Conservation (phyloP, 1,139 yeast species). For the Lizanozyma gosingica region DNA sequence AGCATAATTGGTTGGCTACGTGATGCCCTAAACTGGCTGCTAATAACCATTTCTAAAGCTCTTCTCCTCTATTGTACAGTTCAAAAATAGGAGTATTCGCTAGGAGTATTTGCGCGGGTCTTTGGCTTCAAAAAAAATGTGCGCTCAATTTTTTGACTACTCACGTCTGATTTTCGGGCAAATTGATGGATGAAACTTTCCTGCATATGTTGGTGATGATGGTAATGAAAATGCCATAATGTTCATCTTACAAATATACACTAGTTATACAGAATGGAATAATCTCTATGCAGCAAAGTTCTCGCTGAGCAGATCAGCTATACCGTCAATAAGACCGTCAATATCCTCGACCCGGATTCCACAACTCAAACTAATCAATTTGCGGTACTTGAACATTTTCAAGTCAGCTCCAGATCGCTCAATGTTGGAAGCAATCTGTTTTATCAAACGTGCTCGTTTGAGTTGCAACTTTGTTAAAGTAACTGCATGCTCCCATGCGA, state of each 20-base stretch:
- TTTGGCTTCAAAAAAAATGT: no score
- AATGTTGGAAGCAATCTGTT: slow-evolving; percentile 10
- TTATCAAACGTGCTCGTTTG: slow-evolving; percentile 10
- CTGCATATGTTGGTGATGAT: background rate
- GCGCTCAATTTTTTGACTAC: no score
- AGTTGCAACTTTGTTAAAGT: slow-evolving; percentile 30
- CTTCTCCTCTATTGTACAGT: no score
- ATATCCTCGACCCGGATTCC: slow-evolving; percentile 74
- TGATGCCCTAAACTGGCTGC: background rate
- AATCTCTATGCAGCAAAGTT: background rate
- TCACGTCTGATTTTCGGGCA: no score
- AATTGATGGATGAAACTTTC: background rate
- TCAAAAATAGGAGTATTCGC: no score
- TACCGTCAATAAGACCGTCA: slow-evolving; percentile 35
- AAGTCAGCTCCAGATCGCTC: slow-evolving; percentile 1
- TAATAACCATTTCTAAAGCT: background rate
- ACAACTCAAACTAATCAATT: slow-evolving; percentile 73
- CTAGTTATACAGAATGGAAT: background rate
- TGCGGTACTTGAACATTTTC: slow-evolving; percentile 75
- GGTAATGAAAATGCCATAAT: background rate
- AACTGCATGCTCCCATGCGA: slow-evolving; percentile 15
- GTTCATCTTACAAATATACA: background rate
- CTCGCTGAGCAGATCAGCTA: background rate
- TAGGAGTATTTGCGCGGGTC: no score
- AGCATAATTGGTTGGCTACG: background rate